Evolutionary conservation across 2,329 filamentous ascomycete species (phyloP), one percentile per base, ranked within the genome.

Genomic region (Penicillium brevicompactum): DNA sequence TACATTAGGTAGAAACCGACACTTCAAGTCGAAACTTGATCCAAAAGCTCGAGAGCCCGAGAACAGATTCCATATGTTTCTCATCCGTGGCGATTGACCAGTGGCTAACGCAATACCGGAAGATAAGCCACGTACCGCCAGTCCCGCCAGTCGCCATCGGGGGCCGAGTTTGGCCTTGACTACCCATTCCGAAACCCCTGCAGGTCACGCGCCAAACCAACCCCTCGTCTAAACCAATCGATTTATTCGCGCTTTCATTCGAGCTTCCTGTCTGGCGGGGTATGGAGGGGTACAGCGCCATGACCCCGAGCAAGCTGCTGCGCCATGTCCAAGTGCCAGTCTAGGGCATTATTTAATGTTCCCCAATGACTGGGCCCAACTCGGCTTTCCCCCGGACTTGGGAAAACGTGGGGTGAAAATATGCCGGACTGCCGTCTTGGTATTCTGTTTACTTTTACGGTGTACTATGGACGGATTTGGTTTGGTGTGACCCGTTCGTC

Each of bases 391-490:
- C 41, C 46, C 46, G 31, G 32, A 54, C 31, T 41, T 37, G 5
- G 18, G 13, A 34, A 49, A 54, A 50, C 41, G 51, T 54, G 46
- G 51, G 46, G 51, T 49, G 32, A 31, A 31, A 40, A 30, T 22
- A 38, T 51, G 48, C 48, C 48, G 40, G 21, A 37, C 30, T 51
- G 41, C 41, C 49, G 41, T 18, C 46, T 49, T 49, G 24, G 30
- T 38, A 38, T 14, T 41, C 16, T 46, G 45, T 27, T 27, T 4
- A 4, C n/a, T 27, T 11, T 30, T 46, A 21, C 18, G 21, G 18
- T 18, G 18, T 18, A 18, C 18, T 18, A 18, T 18, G 18, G 18
- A 18, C 18, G 5, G 2, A 41, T 41, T 41, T n/a, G 38, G 18
- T 16, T 41, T 41, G 38, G n/a, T 37, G 14, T 37, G 34, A 37